Base-by-base conservation (phyloP, 768 basidiomycete species). In the Multifurca ochricompacta region DNA sequence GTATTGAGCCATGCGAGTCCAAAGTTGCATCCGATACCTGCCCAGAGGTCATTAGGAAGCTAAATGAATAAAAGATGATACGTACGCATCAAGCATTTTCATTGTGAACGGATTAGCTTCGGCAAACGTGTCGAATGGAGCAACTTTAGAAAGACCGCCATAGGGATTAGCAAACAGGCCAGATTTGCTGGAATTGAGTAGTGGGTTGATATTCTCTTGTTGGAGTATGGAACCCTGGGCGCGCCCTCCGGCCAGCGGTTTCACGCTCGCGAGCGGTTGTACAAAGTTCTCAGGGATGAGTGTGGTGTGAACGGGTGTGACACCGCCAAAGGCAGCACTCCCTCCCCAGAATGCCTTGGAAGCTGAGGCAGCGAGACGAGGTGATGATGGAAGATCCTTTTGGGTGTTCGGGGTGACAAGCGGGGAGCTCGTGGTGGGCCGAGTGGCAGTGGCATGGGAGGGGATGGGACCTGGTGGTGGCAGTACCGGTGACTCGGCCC, bases 1-100 rank as follows among this genome's bases (percentile, higher is more conserved):
- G 47, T 91, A 89, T 32, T 82, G 76, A 0, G 88, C 90, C 80
- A 95, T 87, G 71, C 85, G 81, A 39, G 83, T 80, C 93, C 91
- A 95, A 1, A 95, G 75, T 59, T 95, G 92, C 86, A 91, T 91
- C 35, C 92, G 79, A 66, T 85, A 85, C 6, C 79, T 81, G 58
- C 30, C 53, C 37, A 10, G 16, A 10, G 18, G 49, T 48, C 18
- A 47, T 42, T 53, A 45, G 52, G 51, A 42, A 48, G 61, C 37
- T 27, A 13, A 46, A 54, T 31, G 4, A 31, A 21, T 30, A 28
- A 27, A n/a, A n/a, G 16, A 58, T 36, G 48, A 21, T 43, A 78
- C 79, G 61, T 78, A 90, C 66, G 83, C 78, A 69, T 94, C 91
- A 62, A 94, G 71, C 1, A 79, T 82, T 74, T 91, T 92, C 75